Base-by-base conservation (phyloP, 2,329 filamentous ascomycete species). In the Huntiella savannae region DNA sequence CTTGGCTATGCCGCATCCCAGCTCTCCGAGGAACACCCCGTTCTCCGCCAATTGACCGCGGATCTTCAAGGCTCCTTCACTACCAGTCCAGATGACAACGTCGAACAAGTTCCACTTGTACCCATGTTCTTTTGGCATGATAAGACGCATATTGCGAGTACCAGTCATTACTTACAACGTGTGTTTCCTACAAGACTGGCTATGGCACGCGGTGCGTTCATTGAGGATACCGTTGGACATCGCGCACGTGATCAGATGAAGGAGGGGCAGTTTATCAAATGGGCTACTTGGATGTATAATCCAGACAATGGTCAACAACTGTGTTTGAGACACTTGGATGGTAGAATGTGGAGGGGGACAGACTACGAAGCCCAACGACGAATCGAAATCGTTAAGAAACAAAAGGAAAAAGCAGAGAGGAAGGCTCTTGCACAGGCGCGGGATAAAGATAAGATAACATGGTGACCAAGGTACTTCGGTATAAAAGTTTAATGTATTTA, bases 101-200 rank as follows among this genome's bases (percentile, higher is more conserved):
- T 5, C 4, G 32, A 42, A 12, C 50, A 53, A 11, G 55, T 73
- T 1, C 66, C 67, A 0, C 54, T 74, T 36, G 73, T 70, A 1
- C 70, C 70, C 0, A 60, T 74, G 46, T 74, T 72, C 57, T 71
- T 73, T 53, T 74, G 70, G 70, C 69, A 73, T 47, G 70, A 74
- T 50, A 74, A 74, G 52, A 69, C 70, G 0, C 70, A 74, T 47
- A 49, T 74, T 2, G 69, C 65, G 1, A 64, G 62, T 3, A 64
- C 61, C 0, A 52, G 57, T 1, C 70, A 74, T 51, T 74, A 74
- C 47, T 59, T 73, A 0, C 53, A 57, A 1, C 59, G 63, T 0
- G 63, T 73, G 1, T 74, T 73, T 42, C 63, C 69, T 0, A 64
- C 60, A 1, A 61, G 69, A 1, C 53, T 71, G 12, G 66, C 70